A percentile compares a stretch with the other conserved stretches of the same genome.
phyloP scores from a whole-genome alignment of 1,139 yeast genomes.

The Pichia sp. region DNA sequence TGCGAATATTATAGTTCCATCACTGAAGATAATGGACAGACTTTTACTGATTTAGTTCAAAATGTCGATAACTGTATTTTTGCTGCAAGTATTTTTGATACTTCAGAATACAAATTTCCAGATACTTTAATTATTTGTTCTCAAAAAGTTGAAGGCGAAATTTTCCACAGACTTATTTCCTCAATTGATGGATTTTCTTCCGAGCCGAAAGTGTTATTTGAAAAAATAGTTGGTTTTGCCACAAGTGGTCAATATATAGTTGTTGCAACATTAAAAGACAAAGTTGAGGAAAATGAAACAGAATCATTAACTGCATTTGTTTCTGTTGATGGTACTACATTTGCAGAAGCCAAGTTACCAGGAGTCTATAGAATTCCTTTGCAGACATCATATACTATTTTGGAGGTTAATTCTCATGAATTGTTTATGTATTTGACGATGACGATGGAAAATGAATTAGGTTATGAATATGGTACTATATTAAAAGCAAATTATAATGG shows the following conservation, averaged over 20 bases:
- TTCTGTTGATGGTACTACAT: constrained; percentile 73
- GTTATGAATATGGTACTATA: constrained; percentile 70
- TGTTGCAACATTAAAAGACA: constrained; percentile 49
- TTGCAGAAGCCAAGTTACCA: constrained; percentile 81
- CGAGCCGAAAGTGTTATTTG: constrained; percentile 36
- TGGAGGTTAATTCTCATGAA: constrained; percentile 70
- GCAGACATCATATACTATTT: constrained; percentile 78
- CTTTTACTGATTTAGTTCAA: constrained; percentile 48
- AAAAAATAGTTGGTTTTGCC: constrained; percentile 59
- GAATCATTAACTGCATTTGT: constrained; percentile 58
- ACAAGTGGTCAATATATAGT: constrained; percentile 61
- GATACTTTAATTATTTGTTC: constrained; percentile 62
- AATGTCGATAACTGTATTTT: constrained; percentile 61
- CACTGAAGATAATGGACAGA: constrained; percentile 58
- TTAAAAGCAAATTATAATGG: constrained; percentile 94
- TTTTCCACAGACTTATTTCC: constrained; percentile 37
- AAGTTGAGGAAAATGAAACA: constrained; percentile 20
- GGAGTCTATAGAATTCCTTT: constrained; percentile 52
- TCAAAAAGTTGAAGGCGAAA: constrained; percentile 21
- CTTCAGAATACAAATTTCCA: constrained; percentile 30
- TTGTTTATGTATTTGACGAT: constrained; percentile 83
- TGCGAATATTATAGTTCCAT: constrained; percentile 57
- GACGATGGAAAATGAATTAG: constrained; percentile 37
- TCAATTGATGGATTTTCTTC: constrained; percentile 48
- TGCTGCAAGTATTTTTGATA: constrained; percentile 47